Conservation (phyloP, 2,329 filamentous ascomycete species). For the Venturia asperata region DNA sequence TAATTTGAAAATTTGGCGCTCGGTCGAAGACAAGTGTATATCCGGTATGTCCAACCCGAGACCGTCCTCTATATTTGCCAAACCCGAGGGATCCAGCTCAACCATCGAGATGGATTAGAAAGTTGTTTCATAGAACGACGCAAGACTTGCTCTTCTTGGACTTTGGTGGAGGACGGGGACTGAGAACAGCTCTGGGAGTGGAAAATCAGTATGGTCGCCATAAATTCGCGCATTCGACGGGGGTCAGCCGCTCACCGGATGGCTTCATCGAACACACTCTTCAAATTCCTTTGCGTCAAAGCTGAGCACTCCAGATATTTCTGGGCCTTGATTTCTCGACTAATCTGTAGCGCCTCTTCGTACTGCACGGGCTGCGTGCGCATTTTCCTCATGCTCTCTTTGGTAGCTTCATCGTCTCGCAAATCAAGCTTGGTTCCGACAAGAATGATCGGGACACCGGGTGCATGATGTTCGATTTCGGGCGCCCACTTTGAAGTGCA, state of each 20-base stretch:
- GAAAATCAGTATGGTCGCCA: background rate
- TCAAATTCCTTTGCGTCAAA: constrained; percentile 90
- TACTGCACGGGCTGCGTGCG: constrained; percentile 97
- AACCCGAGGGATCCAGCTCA: constrained; percentile 8
- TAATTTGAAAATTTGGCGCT: constrained; percentile 11
- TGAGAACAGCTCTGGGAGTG: constrained; percentile 33
- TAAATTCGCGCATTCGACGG: background rate
- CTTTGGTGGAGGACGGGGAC: constrained; percentile 30
- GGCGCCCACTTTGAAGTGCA: constrained; percentile 71
- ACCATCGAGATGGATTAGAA: background rate
- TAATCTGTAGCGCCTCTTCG: constrained; percentile 79
- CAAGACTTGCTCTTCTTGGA: constrained; percentile 28
- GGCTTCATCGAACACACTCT: constrained; percentile 97
- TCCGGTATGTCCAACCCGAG: constrained; percentile 5
- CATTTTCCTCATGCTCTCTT: constrained; percentile 77
- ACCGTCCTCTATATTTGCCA: constrained; percentile 11
- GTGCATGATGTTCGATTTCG: constrained; percentile 94
- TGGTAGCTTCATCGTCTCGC: constrained; percentile 76
- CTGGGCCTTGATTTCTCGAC: constrained; percentile 90
- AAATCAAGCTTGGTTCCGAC: constrained; percentile 96
- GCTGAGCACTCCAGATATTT: constrained; percentile 99
- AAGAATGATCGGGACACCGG: constrained; percentile 90
- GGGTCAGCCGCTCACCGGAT: constrained; percentile 66
- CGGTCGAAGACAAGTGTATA: constrained; percentile 9
- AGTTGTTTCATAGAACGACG: constrained; percentile 26